These are phyloP conservation scores for Effrenium voratum DNA, from an alignment of 73 alveolate genomes.

Conservation along the genomic window DNA sequence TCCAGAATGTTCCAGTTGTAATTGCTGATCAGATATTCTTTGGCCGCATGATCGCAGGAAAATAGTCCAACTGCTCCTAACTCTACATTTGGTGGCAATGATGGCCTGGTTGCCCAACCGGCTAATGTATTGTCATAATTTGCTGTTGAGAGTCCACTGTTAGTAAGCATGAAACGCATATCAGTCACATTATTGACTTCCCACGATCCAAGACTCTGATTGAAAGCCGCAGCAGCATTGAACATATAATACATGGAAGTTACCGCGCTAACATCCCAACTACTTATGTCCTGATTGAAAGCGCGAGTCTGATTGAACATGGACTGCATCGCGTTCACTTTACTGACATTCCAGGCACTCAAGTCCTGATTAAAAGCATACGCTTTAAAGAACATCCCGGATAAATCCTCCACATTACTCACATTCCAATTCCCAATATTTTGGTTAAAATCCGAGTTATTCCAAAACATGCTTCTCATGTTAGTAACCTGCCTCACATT, in stretches of 20 bases:
- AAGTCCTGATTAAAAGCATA: not conserved
- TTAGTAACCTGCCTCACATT: not conserved
- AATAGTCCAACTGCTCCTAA: no score
- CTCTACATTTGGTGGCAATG: no score
- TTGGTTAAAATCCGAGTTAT: slow-evolving; percentile 1
- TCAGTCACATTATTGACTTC: not conserved
- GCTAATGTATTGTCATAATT: not conserved
- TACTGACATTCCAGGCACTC: not conserved
- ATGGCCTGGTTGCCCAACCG: not conserved
- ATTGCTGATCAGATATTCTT: no score
- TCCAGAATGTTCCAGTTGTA: no score
- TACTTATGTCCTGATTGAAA: not conserved
- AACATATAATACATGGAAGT: not conserved
- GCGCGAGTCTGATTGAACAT: not conserved
- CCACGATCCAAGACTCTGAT: not conserved
- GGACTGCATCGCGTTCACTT: not conserved
- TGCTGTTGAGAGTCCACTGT: no score
- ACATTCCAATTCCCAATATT: slow-evolving; percentile 1
- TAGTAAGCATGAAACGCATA: no score
- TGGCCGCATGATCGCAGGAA: no score
- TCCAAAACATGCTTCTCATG: not conserved
- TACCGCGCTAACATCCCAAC: not conserved
- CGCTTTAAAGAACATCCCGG: not conserved
- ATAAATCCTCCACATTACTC: not conserved
- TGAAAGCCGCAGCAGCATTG: not conserved